Percentiles rank a stretch among this genome's conserved stretches.
phyloP scores from a whole-genome alignment of 352 stramenopile species.

The Phytophthora kernoviae region DNA sequence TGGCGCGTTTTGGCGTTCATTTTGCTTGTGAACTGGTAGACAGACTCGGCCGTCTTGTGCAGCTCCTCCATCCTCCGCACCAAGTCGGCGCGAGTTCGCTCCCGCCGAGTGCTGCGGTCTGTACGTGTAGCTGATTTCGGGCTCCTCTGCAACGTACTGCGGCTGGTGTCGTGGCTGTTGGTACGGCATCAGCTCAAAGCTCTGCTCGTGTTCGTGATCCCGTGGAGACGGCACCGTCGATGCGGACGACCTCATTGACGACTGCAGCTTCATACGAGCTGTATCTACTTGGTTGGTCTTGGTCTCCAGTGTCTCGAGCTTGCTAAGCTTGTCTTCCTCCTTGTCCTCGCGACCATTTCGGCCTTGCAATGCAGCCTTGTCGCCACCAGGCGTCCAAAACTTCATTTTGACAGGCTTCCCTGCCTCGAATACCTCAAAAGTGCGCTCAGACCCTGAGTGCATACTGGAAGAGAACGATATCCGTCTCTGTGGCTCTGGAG shows the following conservation, averaged over 20 bases:
- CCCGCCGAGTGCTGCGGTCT: conserved; percentile 4
- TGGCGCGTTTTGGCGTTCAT: conserved; percentile 32
- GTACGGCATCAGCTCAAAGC: conserved; percentile 20
- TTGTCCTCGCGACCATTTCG: conserved; percentile 1
- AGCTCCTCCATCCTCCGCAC: conserved; percentile 60
- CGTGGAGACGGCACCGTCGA: conserved; percentile 22
- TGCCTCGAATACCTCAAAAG: conserved; percentile 2
- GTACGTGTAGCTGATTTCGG: conserved; percentile 19
- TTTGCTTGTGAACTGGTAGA: conserved; percentile 64
- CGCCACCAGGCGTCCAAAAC: conserved; percentile 20
- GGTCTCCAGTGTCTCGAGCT: conserved; percentile 10
- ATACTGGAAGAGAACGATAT: conserved; percentile 7
- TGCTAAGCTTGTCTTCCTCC: conserved; percentile 3
- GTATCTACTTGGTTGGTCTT: conserved; percentile 14
- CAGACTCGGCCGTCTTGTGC: conserved; percentile 57
- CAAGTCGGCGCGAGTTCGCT: conserved; percentile 24
- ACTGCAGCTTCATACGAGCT: conserved; percentile 17
- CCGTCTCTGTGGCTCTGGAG: neutral
- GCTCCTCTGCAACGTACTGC: conserved; percentile 16
- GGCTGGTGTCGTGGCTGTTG: conserved; percentile 19
- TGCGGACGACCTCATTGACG: conserved; percentile 17
- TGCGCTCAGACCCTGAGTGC: conserved; percentile 13
- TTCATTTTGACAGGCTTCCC: conserved; percentile 12
- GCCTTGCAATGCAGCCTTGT: conserved; percentile 10
- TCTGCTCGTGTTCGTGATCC: conserved; percentile 23